Base-by-base conservation (phyloP, 352 stramenopile species). In the Pythium aphanidermatum region DNA sequence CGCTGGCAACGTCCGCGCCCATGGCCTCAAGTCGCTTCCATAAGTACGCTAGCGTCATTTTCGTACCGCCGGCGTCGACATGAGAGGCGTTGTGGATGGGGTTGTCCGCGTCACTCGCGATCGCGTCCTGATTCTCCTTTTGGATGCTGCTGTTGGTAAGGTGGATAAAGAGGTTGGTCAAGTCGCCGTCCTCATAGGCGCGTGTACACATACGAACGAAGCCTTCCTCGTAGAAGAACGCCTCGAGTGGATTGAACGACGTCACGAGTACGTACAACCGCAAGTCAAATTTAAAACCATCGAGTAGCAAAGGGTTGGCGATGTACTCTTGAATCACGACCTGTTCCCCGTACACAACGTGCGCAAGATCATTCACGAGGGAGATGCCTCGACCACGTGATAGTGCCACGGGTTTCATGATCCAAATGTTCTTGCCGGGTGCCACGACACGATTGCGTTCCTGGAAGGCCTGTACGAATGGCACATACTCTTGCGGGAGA, bases 141-240 rank as follows among this genome's bases (percentile, higher is more conserved):
- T 97, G 87, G 58, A 97, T 94, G 38, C 84, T 96, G 60, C 83
- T 96, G 68, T 98, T 98, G 9, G 94, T 98, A 9, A 98, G 60
- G 50, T 98, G 93, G 26, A 98, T 83, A 16, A 96, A 93, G 10
- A 90, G 64, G 59, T 97, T 88, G 32, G 49, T 55, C 12, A 96
- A 33, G 34, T 81, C 69, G 8, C 77, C 56, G 28, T 85, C 57
- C 29, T 86, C 58, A 60, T 97, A 98, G 12, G 55, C 53, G 24
- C 81, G 55, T 32, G 86, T 96, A 41, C 85, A 95, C 34, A 97
- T 68, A 7, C 93, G 74, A 32, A 95, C 87, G 44, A 98, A 95
- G 13, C 92, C 93, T 50, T 97, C 85, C 39, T 91, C 74, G 58
- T 97, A 97, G 28, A 98, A 80, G 43, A 96, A 98, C 14, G 79